Base-by-base conservation (phyloP, 495 filamentous ascomycete species). In the Neurospora sublineolata region DNA sequence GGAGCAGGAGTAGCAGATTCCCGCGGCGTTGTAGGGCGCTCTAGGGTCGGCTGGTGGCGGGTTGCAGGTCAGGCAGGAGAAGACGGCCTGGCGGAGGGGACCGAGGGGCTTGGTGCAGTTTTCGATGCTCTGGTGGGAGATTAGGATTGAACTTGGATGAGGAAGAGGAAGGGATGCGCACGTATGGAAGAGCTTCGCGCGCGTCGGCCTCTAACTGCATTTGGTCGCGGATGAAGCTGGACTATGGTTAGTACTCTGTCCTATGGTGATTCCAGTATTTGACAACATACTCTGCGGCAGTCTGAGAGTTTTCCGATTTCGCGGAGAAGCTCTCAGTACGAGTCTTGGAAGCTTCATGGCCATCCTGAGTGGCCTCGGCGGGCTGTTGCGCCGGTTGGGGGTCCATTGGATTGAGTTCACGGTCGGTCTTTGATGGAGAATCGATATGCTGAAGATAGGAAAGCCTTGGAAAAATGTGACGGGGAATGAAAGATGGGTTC, bases 1-100 rank as follows among this genome's bases (percentile, higher is more conserved):
- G 20, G 93, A 97, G 84, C 95, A 99, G 30, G 93, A 91, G 76
- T 99, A 99, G 83, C 95, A 99, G 72, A 99, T 89, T 27, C 89
- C 95, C 9, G 94, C 95, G 4, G 92, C 84, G 16, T 83, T 88
- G 80, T 90, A 93, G n/a, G 86, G 75, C 8, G 89, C 87, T 69
- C 87, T 83, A 5, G 86, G 75, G 46, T 88, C 84, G 5, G 82
- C 70, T 12, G 92, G 89, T 23, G 92, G 89, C 38, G 95, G 93
- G 74, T 93, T 94, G 85, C 95, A 98, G 64, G 95, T 97, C 42
- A 97, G 82, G 73, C 95, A 98, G 67, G 94, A 89, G 76, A 94
- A 99, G 33, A 97, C 86, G 39, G 80, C 88, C 80, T 99, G 95
- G 30, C 94, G 91, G 30, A 98, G 85, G 3, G 93, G 85, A 3